These are phyloP conservation scores for Nakazawaea ernobii DNA, from an alignment of 805 yeast genomes.

Conservation along the genomic window DNA sequence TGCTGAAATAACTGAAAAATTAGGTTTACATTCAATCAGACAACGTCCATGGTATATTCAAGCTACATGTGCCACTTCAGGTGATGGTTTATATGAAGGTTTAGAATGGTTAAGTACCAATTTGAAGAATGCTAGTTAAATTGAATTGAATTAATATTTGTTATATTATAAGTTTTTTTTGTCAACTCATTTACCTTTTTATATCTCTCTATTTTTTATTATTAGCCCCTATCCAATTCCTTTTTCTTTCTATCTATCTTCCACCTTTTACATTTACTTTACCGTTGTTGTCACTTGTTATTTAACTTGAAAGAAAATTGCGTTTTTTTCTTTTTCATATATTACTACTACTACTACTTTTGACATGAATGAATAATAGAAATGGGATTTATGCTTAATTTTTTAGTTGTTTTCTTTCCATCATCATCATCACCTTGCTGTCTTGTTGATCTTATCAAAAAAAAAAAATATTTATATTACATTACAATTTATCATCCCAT, in stretches of 20 bases:
- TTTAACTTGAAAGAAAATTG: background rate
- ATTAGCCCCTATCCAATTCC: background rate
- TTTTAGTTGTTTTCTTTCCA: no score
- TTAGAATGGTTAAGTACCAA: constrained; percentile 93
- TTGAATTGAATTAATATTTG: background rate
- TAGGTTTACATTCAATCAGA: constrained; percentile 94
- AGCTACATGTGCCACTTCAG: constrained; percentile 98
- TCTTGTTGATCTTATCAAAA: no score
- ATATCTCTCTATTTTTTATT: background rate
- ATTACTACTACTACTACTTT: no score
- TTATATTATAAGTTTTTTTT: background rate
- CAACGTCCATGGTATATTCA: constrained; percentile 99
- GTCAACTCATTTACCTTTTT: background rate
- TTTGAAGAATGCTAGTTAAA: constrained; percentile 59
- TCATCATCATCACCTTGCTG: no score
- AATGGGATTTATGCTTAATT: no score
- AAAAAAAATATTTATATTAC: no score
- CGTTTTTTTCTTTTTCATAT: background rate
- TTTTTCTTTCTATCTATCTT: background rate
- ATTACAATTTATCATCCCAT: no score
- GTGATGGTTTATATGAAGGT: constrained; percentile 98
- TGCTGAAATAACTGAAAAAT: constrained; percentile 95
- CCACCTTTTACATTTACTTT: background rate
- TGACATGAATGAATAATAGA: no score
- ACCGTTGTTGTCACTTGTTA: constrained; percentile 1